These are phyloP conservation scores for Daldinia loculata DNA, from an alignment of 495 filamentous ascomycete species.

Conservation along the genomic window DNA sequence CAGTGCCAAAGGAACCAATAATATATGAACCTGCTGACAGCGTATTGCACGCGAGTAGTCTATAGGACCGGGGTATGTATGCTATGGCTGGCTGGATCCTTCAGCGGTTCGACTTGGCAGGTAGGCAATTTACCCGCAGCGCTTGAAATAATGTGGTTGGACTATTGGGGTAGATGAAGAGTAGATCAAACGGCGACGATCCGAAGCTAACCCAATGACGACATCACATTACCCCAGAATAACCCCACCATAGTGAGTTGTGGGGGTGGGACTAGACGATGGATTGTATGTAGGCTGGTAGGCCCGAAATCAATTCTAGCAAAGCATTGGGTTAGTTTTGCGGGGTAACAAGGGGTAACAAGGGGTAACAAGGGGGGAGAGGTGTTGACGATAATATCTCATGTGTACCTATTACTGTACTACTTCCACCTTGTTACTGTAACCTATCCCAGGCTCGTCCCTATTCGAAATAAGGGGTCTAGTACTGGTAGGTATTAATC, in stretches of 20 bases:
- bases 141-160: slow-evolving; percentile 7
- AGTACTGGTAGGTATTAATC: not conserved
- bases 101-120: slow-evolving; percentile 22
- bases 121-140: slow-evolving; percentile 4
- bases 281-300: slow-evolving; percentile 6
- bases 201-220: slow-evolving; percentile 15
- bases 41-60: slow-evolving; percentile 9
- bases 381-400: not conserved
- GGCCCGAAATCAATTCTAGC: slow-evolving; percentile 5
- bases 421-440: not conserved
- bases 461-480: not conserved
- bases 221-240: slow-evolving; percentile 21
- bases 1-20: slow-evolving; percentile 21
- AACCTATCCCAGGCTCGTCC: not conserved
- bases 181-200: slow-evolving; percentile 19
- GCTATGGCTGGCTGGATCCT: slow-evolving; percentile 19
- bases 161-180: slow-evolving; percentile 3
- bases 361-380: slow-evolving; percentile 26
- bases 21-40: slow-evolving; percentile 6
- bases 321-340: slow-evolving; percentile 7
- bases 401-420: not conserved
- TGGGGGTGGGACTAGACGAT: slow-evolving; percentile 29
- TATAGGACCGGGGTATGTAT: not conserved
- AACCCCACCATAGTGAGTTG: slow-evolving; percentile 17
- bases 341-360: slow-evolving; percentile 36